Percentiles rank a stretch among this genome's conserved stretches.
phyloP scores from a whole-genome alignment of 78 protist genomes.

The Cavenderia fasciculata region DNA sequence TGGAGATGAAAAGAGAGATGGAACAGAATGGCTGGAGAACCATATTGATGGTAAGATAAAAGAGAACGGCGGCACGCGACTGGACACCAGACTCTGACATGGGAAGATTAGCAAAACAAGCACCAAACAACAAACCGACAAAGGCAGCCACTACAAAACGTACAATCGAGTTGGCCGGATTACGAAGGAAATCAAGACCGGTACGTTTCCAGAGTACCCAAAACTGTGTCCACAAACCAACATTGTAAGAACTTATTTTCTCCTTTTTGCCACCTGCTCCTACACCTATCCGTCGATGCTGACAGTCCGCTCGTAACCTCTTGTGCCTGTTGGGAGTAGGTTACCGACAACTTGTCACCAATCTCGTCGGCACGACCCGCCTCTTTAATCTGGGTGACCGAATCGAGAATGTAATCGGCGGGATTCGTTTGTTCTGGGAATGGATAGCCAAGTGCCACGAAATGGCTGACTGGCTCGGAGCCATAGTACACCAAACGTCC shows the following conservation, averaged over 20 bases:
- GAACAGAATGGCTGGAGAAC: conserved; percentile 60
- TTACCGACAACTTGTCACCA: conserved; percentile 4
- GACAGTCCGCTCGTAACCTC: background rate
- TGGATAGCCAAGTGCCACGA: conserved; percentile 35
- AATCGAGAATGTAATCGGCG: conserved; percentile 66
- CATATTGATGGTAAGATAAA: conserved; percentile 58
- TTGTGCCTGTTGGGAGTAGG: conserved; percentile 8
- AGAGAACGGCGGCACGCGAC: conserved; percentile 41
- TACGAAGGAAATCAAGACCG: conserved; percentile 47
- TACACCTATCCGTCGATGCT: background rate
- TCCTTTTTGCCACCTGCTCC: background rate
- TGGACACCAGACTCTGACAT: conserved; percentile 27
- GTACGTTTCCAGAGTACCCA: conserved; percentile 39
- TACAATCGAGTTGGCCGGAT: conserved; percentile 47
- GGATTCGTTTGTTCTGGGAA: conserved; percentile 73
- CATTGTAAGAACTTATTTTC: conserved; percentile 9
- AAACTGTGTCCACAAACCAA: conserved; percentile 39
- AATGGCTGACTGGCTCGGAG: conserved; percentile 38
- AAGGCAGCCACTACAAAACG: conserved; percentile 59
- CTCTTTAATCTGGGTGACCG: conserved; percentile 50
- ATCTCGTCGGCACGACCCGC: conserved; percentile 25
- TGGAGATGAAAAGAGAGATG: conserved; percentile 45
- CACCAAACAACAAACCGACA: conserved; percentile 58
- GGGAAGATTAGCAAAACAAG: conserved; percentile 30
- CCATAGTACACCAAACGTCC: conserved; percentile 80